Percentiles rank a stretch among this genome's conserved stretches.
Conservation (phyloP, 495 filamentous ascomycete genomes). For the Hypoxylon intermedium region DNA sequence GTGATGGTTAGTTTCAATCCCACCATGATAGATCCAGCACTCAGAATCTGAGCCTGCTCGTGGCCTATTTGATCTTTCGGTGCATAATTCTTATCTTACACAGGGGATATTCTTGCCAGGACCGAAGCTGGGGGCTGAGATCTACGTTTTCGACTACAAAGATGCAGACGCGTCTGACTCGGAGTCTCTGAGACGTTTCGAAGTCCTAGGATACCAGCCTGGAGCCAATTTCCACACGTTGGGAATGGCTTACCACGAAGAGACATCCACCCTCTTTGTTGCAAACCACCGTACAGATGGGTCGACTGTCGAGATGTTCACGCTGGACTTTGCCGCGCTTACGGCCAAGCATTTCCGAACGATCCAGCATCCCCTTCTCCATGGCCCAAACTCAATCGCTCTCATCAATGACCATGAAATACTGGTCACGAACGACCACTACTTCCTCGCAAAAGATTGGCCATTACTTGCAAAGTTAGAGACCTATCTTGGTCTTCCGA, state of each 20-base stretch:
- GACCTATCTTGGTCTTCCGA: slow-evolving; percentile 46
- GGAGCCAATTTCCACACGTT: slow-evolving; percentile 53
- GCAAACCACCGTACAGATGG: slow-evolving; percentile 34
- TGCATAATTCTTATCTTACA: slow-evolving; percentile 8
- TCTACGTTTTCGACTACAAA: slow-evolving; percentile 50
- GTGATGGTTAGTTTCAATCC: slow-evolving; percentile 53
- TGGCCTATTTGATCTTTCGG: neutral
- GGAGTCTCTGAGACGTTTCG: slow-evolving; percentile 39
- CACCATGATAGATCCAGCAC: no score
- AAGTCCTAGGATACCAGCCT: slow-evolving; percentile 42
- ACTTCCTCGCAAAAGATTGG: slow-evolving; percentile 35
- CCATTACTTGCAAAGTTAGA: slow-evolving; percentile 40
- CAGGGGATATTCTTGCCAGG: slow-evolving; percentile 38
- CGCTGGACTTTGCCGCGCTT: slow-evolving; percentile 49
- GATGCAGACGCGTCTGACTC: slow-evolving; percentile 27
- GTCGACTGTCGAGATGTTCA: slow-evolving; percentile 63
- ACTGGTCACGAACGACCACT: slow-evolving; percentile 69
- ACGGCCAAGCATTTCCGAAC: slow-evolving; percentile 53
- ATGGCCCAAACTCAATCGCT: slow-evolving; percentile 65
- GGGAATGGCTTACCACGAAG: slow-evolving; percentile 51
- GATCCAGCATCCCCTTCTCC: slow-evolving; percentile 57
- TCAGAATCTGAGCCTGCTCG: no score
- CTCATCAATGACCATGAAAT: slow-evolving; percentile 56
- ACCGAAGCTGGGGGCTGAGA: slow-evolving; percentile 39
- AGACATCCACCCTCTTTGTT: slow-evolving; percentile 46